These are phyloP conservation scores for Elsinoe ampelina DNA, from an alignment of 2,329 filamentous ascomycete species.

Conservation along the genomic window DNA sequence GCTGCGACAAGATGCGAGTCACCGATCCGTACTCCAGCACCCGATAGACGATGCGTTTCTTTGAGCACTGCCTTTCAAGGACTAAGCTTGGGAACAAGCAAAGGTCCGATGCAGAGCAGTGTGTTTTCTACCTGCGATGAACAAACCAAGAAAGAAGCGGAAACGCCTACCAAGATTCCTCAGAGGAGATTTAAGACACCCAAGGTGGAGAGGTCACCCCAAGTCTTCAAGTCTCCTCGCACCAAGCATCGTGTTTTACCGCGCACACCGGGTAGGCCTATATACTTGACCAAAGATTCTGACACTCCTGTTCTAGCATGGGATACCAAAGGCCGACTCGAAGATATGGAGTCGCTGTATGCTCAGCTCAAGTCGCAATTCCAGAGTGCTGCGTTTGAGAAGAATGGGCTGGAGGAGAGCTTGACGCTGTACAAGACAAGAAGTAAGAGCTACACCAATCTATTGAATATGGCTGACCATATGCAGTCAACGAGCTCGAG, in stretches of 20 bases:
- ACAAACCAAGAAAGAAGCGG: constrained; percentile 15
- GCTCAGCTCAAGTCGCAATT: constrained; percentile 63
- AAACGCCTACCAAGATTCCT: constrained; percentile 19
- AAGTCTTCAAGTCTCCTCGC: constrained; percentile 14
- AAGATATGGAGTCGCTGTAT: constrained; percentile 67
- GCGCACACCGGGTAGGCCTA: constrained; percentile 24
- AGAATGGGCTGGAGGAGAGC: constrained; percentile 61
- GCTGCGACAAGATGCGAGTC: constrained; percentile 3
- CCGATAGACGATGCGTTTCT: constrained; percentile 11
- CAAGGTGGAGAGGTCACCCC: constrained; percentile 13
- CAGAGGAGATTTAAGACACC: constrained; percentile 15
- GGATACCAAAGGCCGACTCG: constrained; percentile 70
- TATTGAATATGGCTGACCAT: constrained; percentile 10
- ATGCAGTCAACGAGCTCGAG: constrained; percentile 49
- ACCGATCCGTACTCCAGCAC: not conserved
- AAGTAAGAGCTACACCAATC: constrained; percentile 44
- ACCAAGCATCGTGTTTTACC: constrained; percentile 14
- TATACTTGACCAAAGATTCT: constrained; percentile 60
- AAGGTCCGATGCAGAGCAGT: not conserved
- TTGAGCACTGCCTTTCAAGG: constrained; percentile 16
- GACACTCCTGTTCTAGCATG: constrained; percentile 60
- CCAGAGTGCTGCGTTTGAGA: constrained; percentile 57
- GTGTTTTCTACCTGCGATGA: constrained; percentile 15
- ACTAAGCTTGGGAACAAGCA: constrained; percentile 16
- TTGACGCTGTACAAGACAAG: constrained; percentile 64